phyloP scores from a whole-genome alignment of 805 yeast genomes.

The Candida dajiaensis region DNA sequence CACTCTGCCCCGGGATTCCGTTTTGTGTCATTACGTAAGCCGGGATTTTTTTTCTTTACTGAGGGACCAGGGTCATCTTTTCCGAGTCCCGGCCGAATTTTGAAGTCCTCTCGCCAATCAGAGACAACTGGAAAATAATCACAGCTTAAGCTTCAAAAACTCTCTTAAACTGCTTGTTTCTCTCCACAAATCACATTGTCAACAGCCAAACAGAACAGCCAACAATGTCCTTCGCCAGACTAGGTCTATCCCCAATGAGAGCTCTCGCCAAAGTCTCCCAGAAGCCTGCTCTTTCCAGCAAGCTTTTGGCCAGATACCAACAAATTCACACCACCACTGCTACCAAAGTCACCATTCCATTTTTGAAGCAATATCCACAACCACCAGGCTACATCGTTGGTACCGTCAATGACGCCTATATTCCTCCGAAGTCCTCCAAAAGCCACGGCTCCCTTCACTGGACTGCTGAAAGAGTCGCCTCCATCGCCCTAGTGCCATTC shows the following conservation, averaged over 20 bases:
- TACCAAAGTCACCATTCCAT: slow-evolving; percentile 35
- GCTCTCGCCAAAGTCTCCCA: slow-evolving; percentile 1
- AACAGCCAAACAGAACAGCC: neutral
- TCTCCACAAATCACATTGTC: neutral
- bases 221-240: slow-evolving; percentile 6
- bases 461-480: slow-evolving; percentile 76
- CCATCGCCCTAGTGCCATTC: slow-evolving; percentile 72
- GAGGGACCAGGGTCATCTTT: neutral
- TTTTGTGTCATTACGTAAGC: neutral
- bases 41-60: neutral
- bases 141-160: neutral
- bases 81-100: slow-evolving; percentile 11
- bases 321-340: slow-evolving; percentile 24
- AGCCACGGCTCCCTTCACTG: slow-evolving; percentile 88
- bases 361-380: slow-evolving; percentile 61
- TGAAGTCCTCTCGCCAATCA: slow-evolving; percentile 8
- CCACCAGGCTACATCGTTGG: slow-evolving; percentile 91
- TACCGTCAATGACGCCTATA: slow-evolving; percentile 86
- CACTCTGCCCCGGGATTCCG: neutral
- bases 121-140: slow-evolving; percentile 7
- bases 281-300: slow-evolving; percentile 1
- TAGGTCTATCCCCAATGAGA: slow-evolving; percentile 8
- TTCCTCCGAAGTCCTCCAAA: slow-evolving; percentile 54
- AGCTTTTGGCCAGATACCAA: neutral
- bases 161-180: neutral